phyloP scores from a whole-genome alignment of 2,329 filamentous ascomycete species.

The Penicillium sp. region DNA sequence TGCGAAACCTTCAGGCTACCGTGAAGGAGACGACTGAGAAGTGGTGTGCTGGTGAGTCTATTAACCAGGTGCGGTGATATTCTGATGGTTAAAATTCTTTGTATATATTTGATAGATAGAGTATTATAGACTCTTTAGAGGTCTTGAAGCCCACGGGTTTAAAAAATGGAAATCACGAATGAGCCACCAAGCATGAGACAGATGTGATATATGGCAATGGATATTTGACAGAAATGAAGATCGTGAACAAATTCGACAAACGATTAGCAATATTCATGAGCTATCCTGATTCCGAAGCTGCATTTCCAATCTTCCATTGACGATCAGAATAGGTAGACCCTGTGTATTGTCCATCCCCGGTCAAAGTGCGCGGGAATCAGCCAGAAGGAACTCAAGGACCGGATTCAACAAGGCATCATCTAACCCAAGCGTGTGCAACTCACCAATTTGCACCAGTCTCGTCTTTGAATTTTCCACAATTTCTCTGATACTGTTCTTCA shows the following conservation, averaged over 20 bases:
- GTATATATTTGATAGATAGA: background rate
- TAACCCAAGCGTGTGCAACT: background rate
- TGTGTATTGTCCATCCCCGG: background rate
- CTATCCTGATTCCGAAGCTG: no score
- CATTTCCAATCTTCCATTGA: background rate
- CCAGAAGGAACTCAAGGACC: background rate
- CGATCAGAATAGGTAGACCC: no score
- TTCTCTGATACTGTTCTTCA: background rate
- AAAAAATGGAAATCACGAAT: no score
- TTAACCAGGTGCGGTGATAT: slow-evolving; percentile 5
- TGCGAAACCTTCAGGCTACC: slow-evolving; percentile 43
- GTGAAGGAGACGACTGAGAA: slow-evolving; percentile 13
- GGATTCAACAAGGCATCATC: background rate
- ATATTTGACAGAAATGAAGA: no score
- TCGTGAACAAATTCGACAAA: no score
- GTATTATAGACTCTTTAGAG: background rate
- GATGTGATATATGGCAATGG: no score
- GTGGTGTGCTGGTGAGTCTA: slow-evolving; percentile 13
- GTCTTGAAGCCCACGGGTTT: background rate
- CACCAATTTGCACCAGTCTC: background rate
- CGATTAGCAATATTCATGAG: no score
- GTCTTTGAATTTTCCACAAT: background rate
- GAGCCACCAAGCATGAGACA: no score
- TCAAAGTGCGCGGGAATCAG: background rate
- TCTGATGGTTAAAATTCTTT: background rate